Conservation (phyloP, 208 protist species). For the Leishmania aethiopica region DNA sequence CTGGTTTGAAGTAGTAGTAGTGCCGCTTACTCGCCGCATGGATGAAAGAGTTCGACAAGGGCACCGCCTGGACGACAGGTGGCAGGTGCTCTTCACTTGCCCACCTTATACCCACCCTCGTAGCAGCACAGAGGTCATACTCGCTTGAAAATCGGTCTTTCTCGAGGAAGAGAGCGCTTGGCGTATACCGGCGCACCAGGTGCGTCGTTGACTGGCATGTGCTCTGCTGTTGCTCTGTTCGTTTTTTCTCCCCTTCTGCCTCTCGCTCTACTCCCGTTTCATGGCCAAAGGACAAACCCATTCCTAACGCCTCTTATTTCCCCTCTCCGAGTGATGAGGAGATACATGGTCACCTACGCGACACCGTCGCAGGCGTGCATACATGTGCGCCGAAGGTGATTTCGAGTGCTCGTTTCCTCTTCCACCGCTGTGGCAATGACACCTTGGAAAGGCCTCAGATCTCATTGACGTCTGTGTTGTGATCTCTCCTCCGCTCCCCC, state of each 20-base stretch:
- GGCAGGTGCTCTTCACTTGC: background rate
- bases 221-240: background rate
- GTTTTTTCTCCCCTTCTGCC: background rate
- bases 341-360: no score
- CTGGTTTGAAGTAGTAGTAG: background rate
- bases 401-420: background rate
- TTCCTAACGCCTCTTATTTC: background rate
- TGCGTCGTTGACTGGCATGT: background rate
- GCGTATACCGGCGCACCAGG: background rate
- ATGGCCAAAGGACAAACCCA: background rate
- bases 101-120: background rate
- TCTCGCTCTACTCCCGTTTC: background rate
- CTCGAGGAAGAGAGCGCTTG: background rate
- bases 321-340: background rate
- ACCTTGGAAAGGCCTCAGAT: background rate
- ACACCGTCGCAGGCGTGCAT: background rate
- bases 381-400: background rate
- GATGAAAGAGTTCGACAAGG: background rate
- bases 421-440: background rate
- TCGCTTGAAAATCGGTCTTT: background rate
- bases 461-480: background rate
- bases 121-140: background rate
- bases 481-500: background rate
- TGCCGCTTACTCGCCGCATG: constrained; percentile 4
- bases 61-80: background rate